These are phyloP conservation scores for Ceratocystis cacaofunesta DNA, from an alignment of 2,329 filamentous ascomycete genomes.

Conservation along the genomic window DNA sequence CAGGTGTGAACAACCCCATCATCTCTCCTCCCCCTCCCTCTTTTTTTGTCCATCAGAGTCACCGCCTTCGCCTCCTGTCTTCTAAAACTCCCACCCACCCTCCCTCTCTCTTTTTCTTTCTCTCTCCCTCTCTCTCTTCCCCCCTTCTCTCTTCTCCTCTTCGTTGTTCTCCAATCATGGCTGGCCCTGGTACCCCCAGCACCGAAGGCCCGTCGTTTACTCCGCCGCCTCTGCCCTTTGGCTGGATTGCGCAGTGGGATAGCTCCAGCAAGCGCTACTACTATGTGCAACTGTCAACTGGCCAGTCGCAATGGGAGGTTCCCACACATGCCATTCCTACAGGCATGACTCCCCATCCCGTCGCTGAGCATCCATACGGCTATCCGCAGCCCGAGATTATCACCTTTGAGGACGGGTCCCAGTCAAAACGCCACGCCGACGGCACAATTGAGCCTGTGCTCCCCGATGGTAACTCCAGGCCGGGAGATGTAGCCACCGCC, in stretches of 20 bases:
- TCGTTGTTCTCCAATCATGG: conserved; percentile 28
- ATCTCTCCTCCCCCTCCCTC: too few relatives aligned
- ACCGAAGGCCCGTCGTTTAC: conserved; percentile 44
- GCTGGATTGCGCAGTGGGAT: conserved; percentile 60
- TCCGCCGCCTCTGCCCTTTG: conserved; percentile 46
- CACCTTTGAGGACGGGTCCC: conserved; percentile 46
- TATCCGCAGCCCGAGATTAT: conserved; percentile 35
- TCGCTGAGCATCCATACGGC: conserved; percentile 47
- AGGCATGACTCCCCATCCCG: conserved; percentile 43
- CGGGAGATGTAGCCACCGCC: conserved; percentile 23
- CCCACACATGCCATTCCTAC: conserved; percentile 49
- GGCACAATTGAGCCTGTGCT: conserved; percentile 45
- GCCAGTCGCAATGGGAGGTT: conserved; percentile 59
- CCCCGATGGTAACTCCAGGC: conserved; percentile 31
- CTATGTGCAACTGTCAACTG: conserved; percentile 57
- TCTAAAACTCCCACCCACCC: not conserved
- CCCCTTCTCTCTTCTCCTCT: not conserved
- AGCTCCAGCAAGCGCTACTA: conserved; percentile 50
- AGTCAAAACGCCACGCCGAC: conserved; percentile 46
- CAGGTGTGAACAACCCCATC: not conserved
- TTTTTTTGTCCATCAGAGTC: too few relatives aligned
- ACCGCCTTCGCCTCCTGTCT: too few relatives aligned
- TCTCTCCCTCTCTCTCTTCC: not conserved
- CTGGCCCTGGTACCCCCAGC: conserved; percentile 42
- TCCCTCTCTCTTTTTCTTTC: not conserved